Evolutionary conservation across 2,329 filamentous ascomycete species (phyloP).

Genomic region (Hortaea sp.): DNA sequence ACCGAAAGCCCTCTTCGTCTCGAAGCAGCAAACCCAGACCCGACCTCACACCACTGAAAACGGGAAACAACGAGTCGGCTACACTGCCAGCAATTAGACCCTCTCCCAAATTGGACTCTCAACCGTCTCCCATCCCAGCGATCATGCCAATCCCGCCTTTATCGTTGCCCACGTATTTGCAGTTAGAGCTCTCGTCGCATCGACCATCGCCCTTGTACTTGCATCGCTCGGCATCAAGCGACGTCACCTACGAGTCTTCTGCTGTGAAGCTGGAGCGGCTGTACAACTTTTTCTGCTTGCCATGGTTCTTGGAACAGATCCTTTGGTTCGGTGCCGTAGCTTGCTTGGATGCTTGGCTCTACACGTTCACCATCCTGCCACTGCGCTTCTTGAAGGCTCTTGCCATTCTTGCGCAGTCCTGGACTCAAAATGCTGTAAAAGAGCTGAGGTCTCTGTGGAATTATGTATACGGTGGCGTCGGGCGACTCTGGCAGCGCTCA

Average conservation of each 20-base stretch:
- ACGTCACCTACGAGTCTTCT: constrained; percentile 81
- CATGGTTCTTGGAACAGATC: constrained; percentile 70
- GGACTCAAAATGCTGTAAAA: constrained; percentile 59
- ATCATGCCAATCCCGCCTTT: constrained; percentile 51
- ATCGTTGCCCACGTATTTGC: constrained; percentile 56
- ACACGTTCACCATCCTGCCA: constrained; percentile 91
- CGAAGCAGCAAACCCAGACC: constrained; percentile 10
- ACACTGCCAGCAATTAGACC: constrained; percentile 15
- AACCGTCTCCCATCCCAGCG: constrained; percentile 37
- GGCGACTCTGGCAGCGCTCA: constrained; percentile 59
- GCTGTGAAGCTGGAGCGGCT: constrained; percentile 85
- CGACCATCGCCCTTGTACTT: constrained; percentile 54
- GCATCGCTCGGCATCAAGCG: constrained; percentile 45
- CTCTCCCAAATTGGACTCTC: constrained; percentile 23
- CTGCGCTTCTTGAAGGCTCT: constrained; percentile 77
- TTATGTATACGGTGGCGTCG: constrained; percentile 71
- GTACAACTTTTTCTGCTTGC: constrained; percentile 76
- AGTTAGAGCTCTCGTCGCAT: constrained; percentile 52
- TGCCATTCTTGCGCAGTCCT: constrained; percentile 67
- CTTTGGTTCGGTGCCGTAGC: constrained; percentile 81
- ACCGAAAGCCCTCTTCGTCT: constrained; percentile 27
- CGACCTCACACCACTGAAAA: constrained; percentile 23
- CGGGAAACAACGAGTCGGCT: constrained; percentile 18
- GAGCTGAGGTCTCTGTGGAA: constrained; percentile 62
- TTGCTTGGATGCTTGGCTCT: constrained; percentile 91